Base-by-base conservation (phyloP, 305 asterid genomes). In the Withania somnifera region DNA sequence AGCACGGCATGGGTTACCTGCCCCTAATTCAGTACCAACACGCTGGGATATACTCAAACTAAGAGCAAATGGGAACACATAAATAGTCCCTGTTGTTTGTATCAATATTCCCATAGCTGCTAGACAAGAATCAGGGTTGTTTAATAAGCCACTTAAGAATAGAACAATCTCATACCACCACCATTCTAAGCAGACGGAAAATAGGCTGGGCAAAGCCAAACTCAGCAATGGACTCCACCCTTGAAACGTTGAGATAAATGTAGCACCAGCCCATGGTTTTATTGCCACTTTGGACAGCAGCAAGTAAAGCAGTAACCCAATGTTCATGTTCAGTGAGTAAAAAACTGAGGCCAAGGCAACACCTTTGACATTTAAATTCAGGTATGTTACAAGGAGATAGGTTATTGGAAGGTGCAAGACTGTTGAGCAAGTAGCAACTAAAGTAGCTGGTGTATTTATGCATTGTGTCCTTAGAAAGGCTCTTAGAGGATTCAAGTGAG, bases 131-230 rank as follows among this genome's bases (percentile, higher is more conserved):
- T 93, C 93, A 1, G 95, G 93, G 56, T 94, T 88, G 6, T 36
- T 19, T 7, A 92, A 69, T 58, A 94, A 32, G 1, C 98, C 98
- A 79, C 97, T 88, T 4, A 94, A 86, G 63, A 94, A 92, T 0
- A 94, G 90, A 10, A 94, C 86, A 32, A 94, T 91, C 77, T 94
- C 98, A 60, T 94, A 94, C 93, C 93, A 94, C 98, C 98, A 94
- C 98, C 98, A 94, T 81, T 94, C 98, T n/a, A 94, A 84, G 47
- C 98, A 94, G 5, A 91, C 93, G 26, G 93, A 92, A 26, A 88
- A 88, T 1, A 86, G 85, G 76, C 98, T 92, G 0, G 98, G 98
- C 9, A 94, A 5, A 0, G 97, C 97, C 17, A 94, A 84, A 75
- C 92, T 82, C 13, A 94, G 71, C 67, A 94, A 58, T 1, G 98